Conservation (phyloP, 1,284 basidiomycete genomes). For the Fomitopsis schrenkii region DNA sequence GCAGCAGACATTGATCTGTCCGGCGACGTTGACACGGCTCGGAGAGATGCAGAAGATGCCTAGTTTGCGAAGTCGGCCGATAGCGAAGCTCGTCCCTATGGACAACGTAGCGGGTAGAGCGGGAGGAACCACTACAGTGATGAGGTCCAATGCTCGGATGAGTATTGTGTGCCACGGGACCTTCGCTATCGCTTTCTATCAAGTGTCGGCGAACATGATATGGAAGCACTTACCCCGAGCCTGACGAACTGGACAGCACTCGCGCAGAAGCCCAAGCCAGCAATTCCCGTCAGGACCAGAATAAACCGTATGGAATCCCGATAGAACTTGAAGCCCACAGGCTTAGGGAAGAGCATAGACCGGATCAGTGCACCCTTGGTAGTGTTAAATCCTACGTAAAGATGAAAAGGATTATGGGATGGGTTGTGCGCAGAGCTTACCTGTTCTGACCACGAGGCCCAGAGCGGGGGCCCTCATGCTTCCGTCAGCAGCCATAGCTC, state of each 20-base stretch:
- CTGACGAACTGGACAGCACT: constrained; percentile 91
- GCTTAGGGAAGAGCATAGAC: constrained; percentile 98
- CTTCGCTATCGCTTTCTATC: constrained; percentile 34
- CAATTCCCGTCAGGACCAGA: constrained; percentile 85
- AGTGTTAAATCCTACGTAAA: constrained; percentile 81
- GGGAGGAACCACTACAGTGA: constrained; percentile 97
- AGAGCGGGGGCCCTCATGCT: constrained; percentile 64
- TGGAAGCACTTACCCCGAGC: constrained; percentile 61
- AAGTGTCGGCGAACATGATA: neutral
- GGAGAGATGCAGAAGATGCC: constrained; percentile 98
- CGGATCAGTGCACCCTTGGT: constrained; percentile 96
- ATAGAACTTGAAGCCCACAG: constrained; percentile 97
- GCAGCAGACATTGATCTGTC: constrained; percentile 97
- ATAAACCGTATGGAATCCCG: constrained; percentile 98
- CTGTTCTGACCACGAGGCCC: constrained; percentile 90
- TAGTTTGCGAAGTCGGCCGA: constrained; percentile 81
- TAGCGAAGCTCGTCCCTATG: constrained; percentile 96
- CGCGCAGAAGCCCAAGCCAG: constrained; percentile 82
- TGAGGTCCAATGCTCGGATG: constrained; percentile 91
- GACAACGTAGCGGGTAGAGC: constrained; percentile 96
- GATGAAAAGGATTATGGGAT: neutral
- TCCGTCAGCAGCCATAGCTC: constrained; percentile 51
- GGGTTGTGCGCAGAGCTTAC: constrained; percentile 31
- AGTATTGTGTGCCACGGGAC: constrained; percentile 89
- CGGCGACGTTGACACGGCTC: constrained; percentile 92